Evolutionary conservation across 179 eudicot genomes (phyloP).

Genomic region (Gypsophila paniculata): DNA sequence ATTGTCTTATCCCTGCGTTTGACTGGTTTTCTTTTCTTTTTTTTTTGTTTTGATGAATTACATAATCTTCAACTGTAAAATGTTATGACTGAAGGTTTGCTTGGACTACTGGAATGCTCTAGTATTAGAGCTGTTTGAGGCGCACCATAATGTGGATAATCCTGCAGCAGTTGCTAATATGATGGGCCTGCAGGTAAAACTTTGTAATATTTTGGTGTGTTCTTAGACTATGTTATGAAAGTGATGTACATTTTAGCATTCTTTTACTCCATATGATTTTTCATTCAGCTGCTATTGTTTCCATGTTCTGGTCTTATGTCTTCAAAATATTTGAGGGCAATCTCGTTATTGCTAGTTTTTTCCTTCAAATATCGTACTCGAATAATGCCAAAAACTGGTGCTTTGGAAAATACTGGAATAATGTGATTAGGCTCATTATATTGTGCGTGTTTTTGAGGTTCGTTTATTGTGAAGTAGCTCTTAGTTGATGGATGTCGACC

Average conservation of each 20-base stretch:
- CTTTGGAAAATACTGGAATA: background rate
- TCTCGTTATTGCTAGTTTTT: background rate
- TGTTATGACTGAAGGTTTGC: slow-evolving; percentile 58
- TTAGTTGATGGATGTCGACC: background rate
- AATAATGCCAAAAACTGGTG: background rate
- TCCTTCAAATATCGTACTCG: background rate
- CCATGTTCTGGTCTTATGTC: background rate
- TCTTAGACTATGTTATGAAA: background rate
- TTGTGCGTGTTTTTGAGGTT: background rate
- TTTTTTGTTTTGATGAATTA: background rate
- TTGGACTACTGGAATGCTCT: slow-evolving; percentile 95
- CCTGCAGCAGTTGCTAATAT: slow-evolving; percentile 68
- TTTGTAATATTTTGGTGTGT: background rate
- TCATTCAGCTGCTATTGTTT: background rate
- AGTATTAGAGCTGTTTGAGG: slow-evolving; percentile 79
- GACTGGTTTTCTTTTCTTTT: background rate
- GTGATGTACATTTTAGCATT: background rate
- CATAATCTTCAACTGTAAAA: background rate
- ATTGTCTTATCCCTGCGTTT: background rate
- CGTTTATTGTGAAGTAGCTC: background rate
- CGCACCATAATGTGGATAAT: slow-evolving; percentile 70
- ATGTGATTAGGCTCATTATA: background rate
- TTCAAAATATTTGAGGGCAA: background rate
- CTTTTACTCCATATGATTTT: background rate
- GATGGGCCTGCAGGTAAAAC: slow-evolving; percentile 86